These are phyloP conservation scores for Patellifolia procumbens DNA, from an alignment of 179 eudicot species.

Conservation along the genomic window DNA sequence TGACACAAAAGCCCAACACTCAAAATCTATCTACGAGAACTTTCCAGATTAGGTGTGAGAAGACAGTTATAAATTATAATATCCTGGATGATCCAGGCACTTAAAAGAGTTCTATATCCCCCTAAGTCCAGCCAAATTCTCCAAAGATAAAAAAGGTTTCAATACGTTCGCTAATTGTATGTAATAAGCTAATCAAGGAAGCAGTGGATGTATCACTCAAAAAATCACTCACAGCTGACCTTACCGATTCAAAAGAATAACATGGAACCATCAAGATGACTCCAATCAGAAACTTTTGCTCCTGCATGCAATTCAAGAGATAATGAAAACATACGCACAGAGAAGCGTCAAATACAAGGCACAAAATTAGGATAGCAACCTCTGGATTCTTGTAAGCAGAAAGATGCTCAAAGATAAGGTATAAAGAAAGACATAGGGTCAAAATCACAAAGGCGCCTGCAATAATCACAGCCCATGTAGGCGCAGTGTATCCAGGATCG, in stretches of 20 bases:
- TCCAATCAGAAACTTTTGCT: slow-evolving; percentile 94
- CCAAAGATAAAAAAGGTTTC: too few relatives aligned
- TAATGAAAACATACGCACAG: not conserved
- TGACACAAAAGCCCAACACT: too few relatives aligned
- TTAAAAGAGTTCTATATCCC: not conserved
- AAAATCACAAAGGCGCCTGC: slow-evolving; percentile 67
- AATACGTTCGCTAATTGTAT: not conserved
- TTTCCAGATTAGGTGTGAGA: not conserved
- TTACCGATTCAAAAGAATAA: slow-evolving; percentile 95
- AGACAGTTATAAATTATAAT: not conserved
- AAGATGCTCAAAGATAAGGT: slow-evolving; percentile 84
- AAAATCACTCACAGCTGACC: slow-evolving; percentile 19
- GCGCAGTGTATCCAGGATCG: slow-evolving; percentile 47
- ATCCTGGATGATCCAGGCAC: not conserved
- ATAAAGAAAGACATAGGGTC: slow-evolving; percentile 71
- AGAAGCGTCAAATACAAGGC: not conserved
- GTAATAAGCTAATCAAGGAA: not conserved
- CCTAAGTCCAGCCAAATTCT: not conserved
- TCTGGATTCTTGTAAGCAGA: slow-evolving; percentile 93
- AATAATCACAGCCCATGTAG: slow-evolving; percentile 74
- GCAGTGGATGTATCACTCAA: not conserved
- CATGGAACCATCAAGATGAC: slow-evolving; percentile 96
- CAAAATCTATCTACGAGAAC: too few relatives aligned
- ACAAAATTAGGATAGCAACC: slow-evolving; percentile 37
- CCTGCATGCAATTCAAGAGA: slow-evolving; percentile 46